Evolutionary conservation across 2,329 filamentous ascomycete species (phyloP), one percentile per base, ranked within the genome.

Genomic region (Colletotrichum incanum): DNA sequence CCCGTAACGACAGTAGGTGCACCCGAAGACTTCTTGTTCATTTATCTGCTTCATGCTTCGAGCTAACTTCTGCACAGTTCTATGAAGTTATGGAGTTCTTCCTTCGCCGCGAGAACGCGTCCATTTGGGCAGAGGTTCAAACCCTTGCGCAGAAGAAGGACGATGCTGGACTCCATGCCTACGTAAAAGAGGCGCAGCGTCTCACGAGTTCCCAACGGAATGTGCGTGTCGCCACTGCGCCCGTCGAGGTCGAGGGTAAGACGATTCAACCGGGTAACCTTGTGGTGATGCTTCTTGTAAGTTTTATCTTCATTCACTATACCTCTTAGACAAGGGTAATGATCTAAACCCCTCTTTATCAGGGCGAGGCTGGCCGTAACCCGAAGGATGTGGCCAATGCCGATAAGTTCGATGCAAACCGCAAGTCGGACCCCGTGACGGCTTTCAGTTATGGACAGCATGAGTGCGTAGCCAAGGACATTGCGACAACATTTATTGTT

Each of bases 401-500:
- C 0, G 75, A 79, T 47, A 78, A 80, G 65, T 87, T 88, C 73
- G 80, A 84, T 49, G 79, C 85, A 2, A 79, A 82, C 31, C 83
- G 86, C 67, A 80, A 83, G 70, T 75, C 75, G 4, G 79, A 79
- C 4, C 76, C 80, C 1, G 83, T 88, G 39, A 81, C 83, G 1
- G 79, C 85, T 26, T 87, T 84, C 71, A 84, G 84, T 74, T 83
- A 82, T 65, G 85, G 85, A 0, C 82, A 84, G 41, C 86, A 88
- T 76, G 81, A 84, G 37, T 88, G 86, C 68, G 39, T 86, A 1
- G 83, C 81, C 49, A 80, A 81, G 45, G 80, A 86, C 5, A 74
- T 86, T 1, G 81, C 83, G 0, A 78, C 83, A 16, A 77, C 82
- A 0, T 85, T 83, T 55, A 76, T 87, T 6, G 78, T 77, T 1